phyloP scores from a whole-genome alignment of 2,329 filamentous ascomycete species.

The Diaporthe humulicola region DNA sequence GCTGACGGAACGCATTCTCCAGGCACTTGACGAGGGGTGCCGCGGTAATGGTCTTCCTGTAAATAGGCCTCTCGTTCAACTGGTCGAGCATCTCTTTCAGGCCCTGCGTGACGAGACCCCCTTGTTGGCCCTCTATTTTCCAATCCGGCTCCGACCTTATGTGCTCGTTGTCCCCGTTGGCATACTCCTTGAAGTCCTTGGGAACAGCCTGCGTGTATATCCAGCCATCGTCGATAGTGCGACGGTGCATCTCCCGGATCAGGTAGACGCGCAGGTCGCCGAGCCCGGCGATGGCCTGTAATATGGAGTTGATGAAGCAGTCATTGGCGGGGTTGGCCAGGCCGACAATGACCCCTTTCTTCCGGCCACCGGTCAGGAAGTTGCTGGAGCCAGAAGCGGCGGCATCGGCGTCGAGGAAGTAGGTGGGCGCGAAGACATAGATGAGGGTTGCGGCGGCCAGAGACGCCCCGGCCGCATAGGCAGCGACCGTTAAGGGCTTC shows the following conservation, averaged over 20 bases:
- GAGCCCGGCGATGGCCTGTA: slow-evolving; percentile 92
- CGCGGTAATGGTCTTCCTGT: slow-evolving; percentile 93
- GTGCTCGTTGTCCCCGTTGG: slow-evolving; percentile 39
- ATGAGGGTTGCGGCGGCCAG: slow-evolving; percentile 94
- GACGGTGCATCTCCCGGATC: slow-evolving; percentile 89
- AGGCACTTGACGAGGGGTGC: slow-evolving; percentile 85
- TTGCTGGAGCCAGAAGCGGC: slow-evolving; percentile 56
- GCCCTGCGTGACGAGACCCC: slow-evolving; percentile 85
- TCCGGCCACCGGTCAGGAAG: slow-evolving; percentile 61
- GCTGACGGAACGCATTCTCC: slow-evolving; percentile 88
- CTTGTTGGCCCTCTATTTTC: slow-evolving; percentile 79
- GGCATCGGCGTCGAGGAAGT: slow-evolving; percentile 88
- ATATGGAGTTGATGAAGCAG: slow-evolving; percentile 95
- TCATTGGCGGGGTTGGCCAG: slow-evolving; percentile 93
- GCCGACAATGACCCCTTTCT: slow-evolving; percentile 87
- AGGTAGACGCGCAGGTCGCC: slow-evolving; percentile 91
- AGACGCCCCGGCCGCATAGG: slow-evolving; percentile 95
- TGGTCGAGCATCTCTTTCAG: slow-evolving; percentile 93
- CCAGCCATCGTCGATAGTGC: slow-evolving; percentile 81
- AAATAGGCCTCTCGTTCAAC: slow-evolving; percentile 92
- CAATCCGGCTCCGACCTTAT: slow-evolving; percentile 61
- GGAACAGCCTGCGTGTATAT: slow-evolving; percentile 78
- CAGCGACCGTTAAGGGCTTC: slow-evolving; percentile 84
- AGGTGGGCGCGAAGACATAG: slow-evolving; percentile 98
- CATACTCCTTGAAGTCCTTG: slow-evolving; percentile 46